Conservation (phyloP, 2,329 filamentous ascomycete species). For the Trichoderma sp. region DNA sequence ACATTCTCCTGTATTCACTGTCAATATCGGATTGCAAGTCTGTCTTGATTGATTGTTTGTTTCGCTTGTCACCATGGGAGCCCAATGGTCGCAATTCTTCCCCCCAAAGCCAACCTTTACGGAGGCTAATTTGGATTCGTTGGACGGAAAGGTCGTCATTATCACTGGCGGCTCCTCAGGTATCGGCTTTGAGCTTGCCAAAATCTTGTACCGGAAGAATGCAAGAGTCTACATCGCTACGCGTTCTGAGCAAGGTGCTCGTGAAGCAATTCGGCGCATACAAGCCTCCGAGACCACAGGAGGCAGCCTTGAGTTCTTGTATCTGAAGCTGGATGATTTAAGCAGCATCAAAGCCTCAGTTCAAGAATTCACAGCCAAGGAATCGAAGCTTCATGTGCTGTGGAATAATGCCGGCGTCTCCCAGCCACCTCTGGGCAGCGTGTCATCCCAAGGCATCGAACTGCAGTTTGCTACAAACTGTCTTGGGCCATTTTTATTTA, state of each 20-base stretch:
- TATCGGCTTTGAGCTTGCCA: conserved; percentile 53
- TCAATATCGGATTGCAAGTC: no score
- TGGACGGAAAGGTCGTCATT: conserved; percentile 39
- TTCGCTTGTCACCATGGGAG: conserved; percentile 2
- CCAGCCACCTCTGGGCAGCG: conserved; percentile 11
- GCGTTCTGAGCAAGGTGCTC: conserved; percentile 45
- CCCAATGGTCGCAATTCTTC: conserved; percentile 25
- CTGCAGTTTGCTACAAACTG: conserved; percentile 40
- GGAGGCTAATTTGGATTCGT: not conserved
- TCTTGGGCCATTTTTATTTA: conserved; percentile 39
- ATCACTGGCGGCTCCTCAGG: conserved; percentile 38
- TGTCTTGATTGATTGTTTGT: not conserved
- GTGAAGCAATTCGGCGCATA: conserved; percentile 45
- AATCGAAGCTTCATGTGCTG: conserved; percentile 39
- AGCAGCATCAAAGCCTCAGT: conserved; percentile 35
- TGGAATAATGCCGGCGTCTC: conserved; percentile 46
- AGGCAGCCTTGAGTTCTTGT: conserved; percentile 43
- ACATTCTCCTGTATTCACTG: not conserved
- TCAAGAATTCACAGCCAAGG: conserved; percentile 29
- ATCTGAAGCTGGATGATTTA: conserved; percentile 43
- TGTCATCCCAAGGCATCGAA: conserved; percentile 37
- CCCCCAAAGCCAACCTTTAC: conserved; percentile 24
- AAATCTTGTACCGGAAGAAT: conserved; percentile 53
- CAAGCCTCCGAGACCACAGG: conserved; percentile 40
- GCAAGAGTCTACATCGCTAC: conserved; percentile 55